phyloP scores from a whole-genome alignment of 306 rosid species.

The Cicer pinnatifidum region DNA sequence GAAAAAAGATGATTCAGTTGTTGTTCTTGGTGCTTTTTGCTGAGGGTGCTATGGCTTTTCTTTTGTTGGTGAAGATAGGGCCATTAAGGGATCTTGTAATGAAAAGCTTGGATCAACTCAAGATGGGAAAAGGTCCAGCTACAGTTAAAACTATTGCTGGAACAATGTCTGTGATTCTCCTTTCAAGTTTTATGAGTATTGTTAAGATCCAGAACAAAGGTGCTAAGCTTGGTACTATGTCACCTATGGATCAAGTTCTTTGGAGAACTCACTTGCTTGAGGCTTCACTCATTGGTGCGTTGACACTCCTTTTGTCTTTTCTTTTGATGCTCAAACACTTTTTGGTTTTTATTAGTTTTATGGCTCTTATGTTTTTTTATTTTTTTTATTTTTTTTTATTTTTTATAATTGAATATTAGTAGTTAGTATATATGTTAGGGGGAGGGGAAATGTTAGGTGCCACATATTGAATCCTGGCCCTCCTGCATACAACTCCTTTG shows the following conservation, averaged over 20 bases:
- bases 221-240: constrained; percentile 92
- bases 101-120: constrained; percentile 83
- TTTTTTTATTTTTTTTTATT: no score
- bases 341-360: background rate
- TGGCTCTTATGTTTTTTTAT: background rate
- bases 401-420: no score
- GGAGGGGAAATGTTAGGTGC: no score
- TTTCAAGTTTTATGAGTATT: constrained; percentile 83
- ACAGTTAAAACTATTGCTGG: constrained; percentile 87
- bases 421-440: no score
- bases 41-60: constrained; percentile 71
- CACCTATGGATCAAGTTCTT: constrained; percentile 98
- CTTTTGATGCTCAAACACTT: background rate
- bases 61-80: constrained; percentile 82
- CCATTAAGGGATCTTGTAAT: constrained; percentile 89
- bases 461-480: no score
- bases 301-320: constrained; percentile 23
- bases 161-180: constrained; percentile 86
- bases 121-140: constrained; percentile 86
- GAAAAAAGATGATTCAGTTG: constrained; percentile 76
- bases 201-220: constrained; percentile 97
- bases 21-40: constrained; percentile 80
- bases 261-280: constrained; percentile 98
- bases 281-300: constrained; percentile 85
- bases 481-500: no score